Base-by-base conservation (phyloP, 2,329 filamentous ascomycete genomes). In the Fusarium xylarioides region DNA sequence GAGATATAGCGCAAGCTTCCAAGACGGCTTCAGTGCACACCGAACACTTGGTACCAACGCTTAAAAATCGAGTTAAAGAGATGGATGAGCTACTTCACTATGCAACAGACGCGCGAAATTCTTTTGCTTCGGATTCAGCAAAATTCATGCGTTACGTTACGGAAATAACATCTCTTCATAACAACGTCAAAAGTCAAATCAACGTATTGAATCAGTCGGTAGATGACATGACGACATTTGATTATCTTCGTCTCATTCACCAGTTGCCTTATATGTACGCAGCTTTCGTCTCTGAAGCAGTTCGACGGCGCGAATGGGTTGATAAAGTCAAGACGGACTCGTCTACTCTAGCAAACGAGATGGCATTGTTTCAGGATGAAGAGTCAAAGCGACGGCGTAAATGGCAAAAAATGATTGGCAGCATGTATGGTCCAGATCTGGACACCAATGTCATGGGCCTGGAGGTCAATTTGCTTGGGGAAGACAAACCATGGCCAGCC, bases 241-340 rank as follows among this genome's bases (percentile, higher is more conserved):
- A 97, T 71, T 89, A 93, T 44, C 86, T 99, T 28, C 91, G 91
- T 23, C 86, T 94, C 28, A 91, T 98, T 40, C 91, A 95, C 47
- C 91, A 95, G 71, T 88, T 98, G 35, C 96, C 96, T 1, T 92
- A 92, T 63, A 91, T 97, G 76, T 99, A 98, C 80, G 95, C 95
- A 1, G 95, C 95, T 5, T 93, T 97, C 66, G 85, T 97, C 26
- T 89, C 94, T 7, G 96, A 99, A 82, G 92, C 94, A 21, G 90
- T 98, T 44, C 90, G 93, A 64, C 91, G 96, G 28, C 91, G 91
- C 38, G 95, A 98, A 82, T 99, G 96, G 95, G 90, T 90, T 18
- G 94, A 97, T 58, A 97, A 97, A 82, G 92, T 98, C 81, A 94
- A 92, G 79, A 88, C 90, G 5, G 96, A 98, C 77, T 96, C 95